Evolutionary conservation across 345 rosid species (phyloP).

Genomic region (Eucalyptus curtisii): DNA sequence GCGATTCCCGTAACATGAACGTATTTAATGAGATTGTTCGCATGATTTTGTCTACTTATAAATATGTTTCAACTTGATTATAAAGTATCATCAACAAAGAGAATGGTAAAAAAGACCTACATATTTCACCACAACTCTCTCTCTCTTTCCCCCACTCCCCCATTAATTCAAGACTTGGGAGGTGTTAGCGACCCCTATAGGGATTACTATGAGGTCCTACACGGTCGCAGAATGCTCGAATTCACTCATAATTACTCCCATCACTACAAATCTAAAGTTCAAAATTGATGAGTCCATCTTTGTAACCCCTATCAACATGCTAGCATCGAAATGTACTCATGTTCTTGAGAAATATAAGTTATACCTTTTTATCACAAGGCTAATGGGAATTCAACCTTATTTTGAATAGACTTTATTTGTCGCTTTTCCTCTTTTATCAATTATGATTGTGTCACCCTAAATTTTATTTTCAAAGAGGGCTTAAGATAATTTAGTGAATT

Average conservation of each 20-base stretch:
- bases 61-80: too few relatives aligned
- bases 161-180: not conserved
- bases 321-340: not conserved
- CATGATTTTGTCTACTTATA: not conserved
- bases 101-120: too few relatives aligned
- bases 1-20: not conserved
- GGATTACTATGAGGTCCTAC: not conserved
- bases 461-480: not conserved
- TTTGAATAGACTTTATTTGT: not conserved
- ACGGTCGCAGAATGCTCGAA: fast-evolving
- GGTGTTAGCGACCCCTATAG: not conserved
- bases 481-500: not conserved
- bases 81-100: too few relatives aligned
- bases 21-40: not conserved
- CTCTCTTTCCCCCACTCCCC: not conserved
- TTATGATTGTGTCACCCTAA: not conserved
- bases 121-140: not conserved
- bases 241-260: not conserved
- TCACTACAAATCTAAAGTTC: not conserved
- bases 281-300: fast-evolving
- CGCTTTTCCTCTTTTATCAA: not conserved
- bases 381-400: not conserved
- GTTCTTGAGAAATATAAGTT: not conserved
- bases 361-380: not conserved
- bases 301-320: not conserved